phyloP scores from a whole-genome alignment of 139 green algal species.

The Chlorella sp. region DNA sequence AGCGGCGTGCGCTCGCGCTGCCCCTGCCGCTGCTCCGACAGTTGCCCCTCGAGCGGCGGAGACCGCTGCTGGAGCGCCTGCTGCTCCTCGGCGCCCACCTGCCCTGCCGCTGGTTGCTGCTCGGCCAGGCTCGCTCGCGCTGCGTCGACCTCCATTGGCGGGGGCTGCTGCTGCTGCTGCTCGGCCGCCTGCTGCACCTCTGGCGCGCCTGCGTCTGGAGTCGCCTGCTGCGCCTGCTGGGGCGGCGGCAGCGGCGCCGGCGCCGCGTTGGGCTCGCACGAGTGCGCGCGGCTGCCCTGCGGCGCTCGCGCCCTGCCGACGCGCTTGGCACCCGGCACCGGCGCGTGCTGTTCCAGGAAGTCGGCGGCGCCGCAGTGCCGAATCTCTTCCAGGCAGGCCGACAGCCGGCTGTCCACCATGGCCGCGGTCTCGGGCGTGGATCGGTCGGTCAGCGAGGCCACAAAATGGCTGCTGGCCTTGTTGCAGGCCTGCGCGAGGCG shows the following conservation, averaged over 20 bases:
- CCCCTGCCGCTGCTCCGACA: too few species aligned
- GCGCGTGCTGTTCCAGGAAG: conserved; percentile 13
- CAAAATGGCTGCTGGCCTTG: conserved; percentile 35
- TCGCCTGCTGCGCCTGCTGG: neutral
- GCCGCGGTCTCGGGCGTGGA: conserved; percentile 24
- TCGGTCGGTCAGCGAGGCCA: conserved; percentile 18
- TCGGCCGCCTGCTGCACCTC: conserved; percentile 1
- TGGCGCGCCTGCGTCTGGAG: neutral
- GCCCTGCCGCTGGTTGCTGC: too few species aligned
- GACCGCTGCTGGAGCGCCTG: too few species aligned
- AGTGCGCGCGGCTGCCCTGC: too few species aligned
- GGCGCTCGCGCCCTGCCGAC: neutral
- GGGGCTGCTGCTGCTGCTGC: too few species aligned
- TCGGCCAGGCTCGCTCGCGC: too few species aligned
- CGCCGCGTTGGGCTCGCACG: too few species aligned
- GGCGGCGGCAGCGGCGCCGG: neutral
- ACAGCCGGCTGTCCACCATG: conserved; percentile 17
- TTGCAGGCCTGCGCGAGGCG: too few species aligned
- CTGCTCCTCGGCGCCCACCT: too few species aligned
- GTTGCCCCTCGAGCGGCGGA: too few species aligned
- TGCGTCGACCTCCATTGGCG: too few species aligned
- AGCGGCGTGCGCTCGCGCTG: too few species aligned
- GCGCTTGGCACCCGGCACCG: neutral
- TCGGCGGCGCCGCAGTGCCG: neutral
- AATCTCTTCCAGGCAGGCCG: conserved; percentile 25